Evolutionary conservation across 2,329 filamentous ascomycete genomes (phyloP), one percentile per base, ranked within the genome.

Genomic region (Pseudocercospora crystallina): DNA sequence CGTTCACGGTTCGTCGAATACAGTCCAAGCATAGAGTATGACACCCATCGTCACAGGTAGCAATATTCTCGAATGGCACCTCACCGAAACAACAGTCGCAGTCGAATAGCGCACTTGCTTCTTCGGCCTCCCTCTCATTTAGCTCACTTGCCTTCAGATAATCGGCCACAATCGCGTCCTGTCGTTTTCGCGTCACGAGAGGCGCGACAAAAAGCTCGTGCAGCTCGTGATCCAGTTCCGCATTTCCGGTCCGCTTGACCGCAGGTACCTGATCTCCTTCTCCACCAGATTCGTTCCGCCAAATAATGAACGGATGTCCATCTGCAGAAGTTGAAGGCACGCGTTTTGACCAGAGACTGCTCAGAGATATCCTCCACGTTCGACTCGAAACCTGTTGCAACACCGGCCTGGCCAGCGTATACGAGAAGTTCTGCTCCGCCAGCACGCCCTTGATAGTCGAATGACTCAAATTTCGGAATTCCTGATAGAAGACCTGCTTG

Each of bases 1-100:
- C 92, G 43, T 86, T 87, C 52, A 92, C 80, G 9, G 90, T 86
- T 58, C 87, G 83, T 57, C 86, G 85, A 43, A 97, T 85, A 69
- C 94, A 97, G 39, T 82, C 81, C 70, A 91, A 85, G 71, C 89
- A 94, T 47, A 92, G 78, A 65, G 88, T 80, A 71, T 94, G 89
- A 1, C 82, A 84, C 2, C 80, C 77, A 30, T 76, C 70, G 64
- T 81, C 80, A 72, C 89, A 94, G n/a, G 81, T 79, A 0, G 86
- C 83, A 51, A 91, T 80, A 62, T 88, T 82, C 67, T 92, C 87
- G 56, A 91, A 89, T 0, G 85, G 74, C 11, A 78, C 80, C 8
- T 85, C 80, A 9, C 79, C 80, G 67, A 86, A 94, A 71, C 89
- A 94, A 71, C 89, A 92, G 60, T 84, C 81, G 68, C 89, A 94